Evolutionary conservation across 805 yeast species (phyloP).

Genomic region (Wickerhamiella australiensis): DNA sequence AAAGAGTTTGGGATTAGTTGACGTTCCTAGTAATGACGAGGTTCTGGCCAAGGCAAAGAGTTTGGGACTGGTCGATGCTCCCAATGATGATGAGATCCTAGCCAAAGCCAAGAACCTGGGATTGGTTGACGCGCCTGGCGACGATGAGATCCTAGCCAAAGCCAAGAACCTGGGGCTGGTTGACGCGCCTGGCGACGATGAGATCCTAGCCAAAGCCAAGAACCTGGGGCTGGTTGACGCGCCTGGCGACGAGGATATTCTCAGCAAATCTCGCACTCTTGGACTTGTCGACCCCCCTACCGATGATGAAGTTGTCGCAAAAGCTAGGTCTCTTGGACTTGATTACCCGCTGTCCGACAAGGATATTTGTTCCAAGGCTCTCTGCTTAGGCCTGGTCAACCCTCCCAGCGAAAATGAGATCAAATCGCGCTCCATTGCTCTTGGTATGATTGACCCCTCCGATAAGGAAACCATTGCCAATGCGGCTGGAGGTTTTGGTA

Average conservation of each 20-base stretch:
- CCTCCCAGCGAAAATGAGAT: conserved; percentile 14
- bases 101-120: conserved; percentile 28
- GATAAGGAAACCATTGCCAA: background rate
- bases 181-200: conserved; percentile 36
- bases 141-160: conserved; percentile 33
- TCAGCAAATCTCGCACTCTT: background rate
- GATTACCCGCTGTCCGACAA: background rate
- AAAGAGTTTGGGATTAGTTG: background rate
- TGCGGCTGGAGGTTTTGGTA: conserved; percentile 16
- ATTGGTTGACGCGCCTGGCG: conserved; percentile 24
- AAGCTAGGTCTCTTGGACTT: conserved; percentile 2
- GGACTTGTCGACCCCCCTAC: conserved; percentile 9
- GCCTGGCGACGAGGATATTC: conserved; percentile 37
- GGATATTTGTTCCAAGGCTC: conserved; percentile 10
- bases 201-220: conserved; percentile 7
- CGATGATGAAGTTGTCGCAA: conserved; percentile 37
- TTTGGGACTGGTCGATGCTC: background rate
- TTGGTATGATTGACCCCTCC: background rate
- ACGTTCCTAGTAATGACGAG: conserved; percentile 9
- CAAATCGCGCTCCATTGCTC: conserved; percentile 8
- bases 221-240: background rate
- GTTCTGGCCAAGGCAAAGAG: background rate
- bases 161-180: conserved; percentile 2
- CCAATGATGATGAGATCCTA: conserved; percentile 3
- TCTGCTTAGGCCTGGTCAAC: conserved; percentile 15